These are phyloP conservation scores for Sporothrix mexicana DNA, from an alignment of 2,329 filamentous ascomycete genomes.

Conservation along the genomic window DNA sequence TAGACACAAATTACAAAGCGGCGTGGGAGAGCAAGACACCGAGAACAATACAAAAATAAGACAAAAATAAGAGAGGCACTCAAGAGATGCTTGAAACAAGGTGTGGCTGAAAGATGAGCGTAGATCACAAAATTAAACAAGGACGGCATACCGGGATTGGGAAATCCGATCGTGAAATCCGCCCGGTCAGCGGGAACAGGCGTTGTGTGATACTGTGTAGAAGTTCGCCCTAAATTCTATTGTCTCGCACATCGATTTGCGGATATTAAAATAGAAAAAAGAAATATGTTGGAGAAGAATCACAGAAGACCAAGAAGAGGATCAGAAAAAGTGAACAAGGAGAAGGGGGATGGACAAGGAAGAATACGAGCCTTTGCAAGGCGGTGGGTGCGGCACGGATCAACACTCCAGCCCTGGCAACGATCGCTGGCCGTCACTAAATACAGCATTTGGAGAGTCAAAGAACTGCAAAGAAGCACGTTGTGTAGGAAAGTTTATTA, in stretches of 20 bases:
- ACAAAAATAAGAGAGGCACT: no score
- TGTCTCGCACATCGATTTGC: no score
- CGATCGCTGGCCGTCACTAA: not conserved
- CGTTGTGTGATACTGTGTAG: not conserved
- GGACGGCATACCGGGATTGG: not conserved
- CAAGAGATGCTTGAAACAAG: no score
- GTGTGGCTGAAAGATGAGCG: not conserved
- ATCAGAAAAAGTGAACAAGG: not conserved
- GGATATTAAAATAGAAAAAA: not conserved
- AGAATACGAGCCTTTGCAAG: conserved; percentile 5
- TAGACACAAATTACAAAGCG: not conserved
- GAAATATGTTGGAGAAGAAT: not conserved
- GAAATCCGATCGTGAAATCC: not conserved
- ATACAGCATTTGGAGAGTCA: not conserved
- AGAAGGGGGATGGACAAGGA: not conserved
- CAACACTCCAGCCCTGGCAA: conserved; percentile 6
- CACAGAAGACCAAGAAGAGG: not conserved
- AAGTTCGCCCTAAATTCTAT: not conserved
- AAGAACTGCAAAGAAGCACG: not conserved
- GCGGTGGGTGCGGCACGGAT: conserved; percentile 14
- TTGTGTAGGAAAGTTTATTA: not conserved
- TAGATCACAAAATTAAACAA: not conserved
- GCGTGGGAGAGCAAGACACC: not conserved
- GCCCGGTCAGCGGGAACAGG: not conserved
- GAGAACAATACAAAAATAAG: not conserved